A percentile compares a stretch with the other conserved stretches of the same genome.
Evolutionary conservation across 352 stramenopile genomes (phyloP).

Genomic region (Phytophthora hibernalis): DNA sequence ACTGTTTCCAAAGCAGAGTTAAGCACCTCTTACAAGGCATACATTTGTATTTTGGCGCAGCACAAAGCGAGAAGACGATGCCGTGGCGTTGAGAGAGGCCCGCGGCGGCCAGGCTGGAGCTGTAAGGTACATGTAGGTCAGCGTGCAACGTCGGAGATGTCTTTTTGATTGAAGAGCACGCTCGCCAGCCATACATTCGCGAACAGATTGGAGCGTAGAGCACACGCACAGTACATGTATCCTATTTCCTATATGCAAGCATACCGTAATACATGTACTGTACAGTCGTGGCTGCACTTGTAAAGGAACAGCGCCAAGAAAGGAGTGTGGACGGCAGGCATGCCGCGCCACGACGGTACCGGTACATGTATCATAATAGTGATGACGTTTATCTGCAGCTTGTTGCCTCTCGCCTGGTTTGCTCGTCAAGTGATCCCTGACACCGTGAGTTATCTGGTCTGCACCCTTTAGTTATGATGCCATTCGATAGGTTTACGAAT

Average conservation of each 20-base stretch:
- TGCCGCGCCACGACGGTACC: no score
- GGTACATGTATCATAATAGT: no score
- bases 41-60: neutral
- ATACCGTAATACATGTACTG: no score
- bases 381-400: neutral
- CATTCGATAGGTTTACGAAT: no score
- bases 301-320: conserved; percentile 9
- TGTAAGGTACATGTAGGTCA: neutral
- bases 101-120: neutral
- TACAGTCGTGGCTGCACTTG: conserved; percentile 8
- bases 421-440: no score
- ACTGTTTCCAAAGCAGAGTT: neutral
- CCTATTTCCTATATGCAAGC: no score
- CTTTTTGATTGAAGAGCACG: no score
- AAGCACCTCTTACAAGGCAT: neutral
- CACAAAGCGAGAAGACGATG: conserved; percentile 31
- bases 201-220: conserved; percentile 27
- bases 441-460: no score
- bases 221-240: conserved; percentile 24
- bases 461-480: no score
- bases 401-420: neutral
- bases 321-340: neutral
- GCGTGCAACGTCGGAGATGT: no score
- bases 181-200: conserved; percentile 20
- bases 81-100: conserved; percentile 18